phyloP scores from a whole-genome alignment of 2,329 filamentous ascomycete genomes.

The Ceratocystis papillata region DNA sequence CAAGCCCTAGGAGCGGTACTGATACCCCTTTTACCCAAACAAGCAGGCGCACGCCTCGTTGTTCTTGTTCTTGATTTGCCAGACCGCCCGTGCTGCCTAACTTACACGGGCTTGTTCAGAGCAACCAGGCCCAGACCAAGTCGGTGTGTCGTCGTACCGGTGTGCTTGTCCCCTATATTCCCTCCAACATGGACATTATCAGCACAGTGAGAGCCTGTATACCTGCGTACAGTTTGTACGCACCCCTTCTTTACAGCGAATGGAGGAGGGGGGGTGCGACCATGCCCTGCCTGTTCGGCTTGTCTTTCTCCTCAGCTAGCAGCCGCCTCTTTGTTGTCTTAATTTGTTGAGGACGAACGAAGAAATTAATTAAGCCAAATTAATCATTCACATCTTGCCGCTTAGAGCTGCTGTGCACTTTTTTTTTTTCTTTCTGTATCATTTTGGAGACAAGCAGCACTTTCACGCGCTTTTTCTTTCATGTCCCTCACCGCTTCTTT shows the following conservation, averaged over 20 bases:
- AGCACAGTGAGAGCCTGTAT: no score
- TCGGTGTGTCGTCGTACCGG: no score
- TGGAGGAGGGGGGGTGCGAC: no score
- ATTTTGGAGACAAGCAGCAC: neutral
- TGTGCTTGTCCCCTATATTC: no score
- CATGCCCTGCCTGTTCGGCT: no score
- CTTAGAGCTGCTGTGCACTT: neutral
- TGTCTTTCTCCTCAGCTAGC: neutral
- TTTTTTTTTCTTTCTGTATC: neutral
- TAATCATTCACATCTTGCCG: neutral
- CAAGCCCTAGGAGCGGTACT: neutral
- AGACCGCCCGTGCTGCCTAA: no score
- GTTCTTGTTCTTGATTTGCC: neutral
- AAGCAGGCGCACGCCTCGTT: conserved; percentile 10
- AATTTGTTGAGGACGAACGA: neutral
- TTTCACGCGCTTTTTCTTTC: neutral
- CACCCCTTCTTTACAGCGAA: no score
- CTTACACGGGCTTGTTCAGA: no score
- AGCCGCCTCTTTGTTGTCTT: neutral
- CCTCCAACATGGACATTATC: no score
- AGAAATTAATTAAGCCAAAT: neutral
- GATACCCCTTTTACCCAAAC: conserved; percentile 15
- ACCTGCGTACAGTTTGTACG: no score
- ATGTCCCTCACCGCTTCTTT: neutral
- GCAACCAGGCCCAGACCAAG: no score